phyloP scores from a whole-genome alignment of 495 filamentous ascomycete species.

The Neurospora hispaniola region DNA sequence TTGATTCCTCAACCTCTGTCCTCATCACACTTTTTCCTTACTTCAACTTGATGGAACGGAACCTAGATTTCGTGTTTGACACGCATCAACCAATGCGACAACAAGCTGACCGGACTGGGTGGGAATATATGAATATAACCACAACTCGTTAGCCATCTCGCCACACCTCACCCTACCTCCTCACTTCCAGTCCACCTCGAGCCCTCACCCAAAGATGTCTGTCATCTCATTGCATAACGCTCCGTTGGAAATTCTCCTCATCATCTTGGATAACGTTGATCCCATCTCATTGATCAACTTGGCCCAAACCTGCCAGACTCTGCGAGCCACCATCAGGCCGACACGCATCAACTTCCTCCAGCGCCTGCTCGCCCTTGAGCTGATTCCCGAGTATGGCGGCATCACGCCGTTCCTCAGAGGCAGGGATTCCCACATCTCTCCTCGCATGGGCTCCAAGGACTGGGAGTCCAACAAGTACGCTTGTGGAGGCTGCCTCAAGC shows the following conservation, averaged over 20 bases:
- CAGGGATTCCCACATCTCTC: not conserved
- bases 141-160: not conserved
- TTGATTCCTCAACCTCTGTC: not conserved
- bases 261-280: slow-evolving; percentile 4
- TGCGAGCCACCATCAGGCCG: slow-evolving; percentile 8
- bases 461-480: slow-evolving; percentile 16
- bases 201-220: not conserved
- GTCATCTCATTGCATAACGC: not conserved
- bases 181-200: not conserved
- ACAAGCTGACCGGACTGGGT: not conserved
- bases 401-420: slow-evolving; percentile 10
- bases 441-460: not conserved
- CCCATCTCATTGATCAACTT: slow-evolving; percentile 11
- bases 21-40: not conserved
- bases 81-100: not conserved
- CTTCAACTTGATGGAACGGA: not conserved
- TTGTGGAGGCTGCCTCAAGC: slow-evolving; percentile 17
- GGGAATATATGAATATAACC: not conserved
- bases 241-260: slow-evolving; percentile 6
- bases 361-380: slow-evolving; percentile 18
- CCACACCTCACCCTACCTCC: not conserved
- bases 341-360: slow-evolving; percentile 6
- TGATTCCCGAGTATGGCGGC: slow-evolving; percentile 13
- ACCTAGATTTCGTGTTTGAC: no score
- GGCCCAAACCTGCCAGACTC: slow-evolving; percentile 5